Evolutionary conservation across 2,329 filamentous ascomycete species (phyloP).

Genomic region (Eutypa lata): DNA sequence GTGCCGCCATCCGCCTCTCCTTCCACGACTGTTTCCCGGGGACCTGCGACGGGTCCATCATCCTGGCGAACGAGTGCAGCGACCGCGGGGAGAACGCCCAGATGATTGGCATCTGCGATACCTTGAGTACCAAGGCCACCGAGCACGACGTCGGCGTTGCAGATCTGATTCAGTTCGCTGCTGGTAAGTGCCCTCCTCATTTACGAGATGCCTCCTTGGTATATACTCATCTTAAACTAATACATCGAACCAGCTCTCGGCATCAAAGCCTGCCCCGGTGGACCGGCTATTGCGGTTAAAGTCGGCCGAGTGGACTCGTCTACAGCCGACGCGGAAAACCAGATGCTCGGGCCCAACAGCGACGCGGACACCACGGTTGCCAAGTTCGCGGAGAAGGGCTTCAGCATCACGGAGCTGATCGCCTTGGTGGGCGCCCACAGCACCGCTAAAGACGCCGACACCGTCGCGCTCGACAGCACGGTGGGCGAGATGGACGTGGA

Average conservation of each 20-base stretch:
- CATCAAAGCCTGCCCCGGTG: slow-evolving; percentile 18
- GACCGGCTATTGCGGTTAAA: slow-evolving; percentile 21
- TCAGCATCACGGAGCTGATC: slow-evolving; percentile 21
- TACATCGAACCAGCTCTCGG: slow-evolving; percentile 23
- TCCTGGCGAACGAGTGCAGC: slow-evolving; percentile 24
- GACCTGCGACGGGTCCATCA: slow-evolving; percentile 26
- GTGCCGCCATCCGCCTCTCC: slow-evolving; percentile 22
- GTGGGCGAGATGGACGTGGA: slow-evolving; percentile 17
- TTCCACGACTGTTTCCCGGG: slow-evolving; percentile 30
- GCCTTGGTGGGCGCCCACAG: slow-evolving; percentile 26
- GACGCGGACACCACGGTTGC: slow-evolving; percentile 14
- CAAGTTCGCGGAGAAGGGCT: slow-evolving; percentile 20
- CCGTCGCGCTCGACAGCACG: slow-evolving; percentile 20
- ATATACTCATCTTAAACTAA: no score
- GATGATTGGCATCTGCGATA: slow-evolving; percentile 21
- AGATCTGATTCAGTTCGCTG: slow-evolving; percentile 27
- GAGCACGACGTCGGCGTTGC: slow-evolving; percentile 22
- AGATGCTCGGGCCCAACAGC: slow-evolving; percentile 15
- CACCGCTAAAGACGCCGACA: slow-evolving; percentile 19
- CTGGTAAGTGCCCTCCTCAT: slow-evolving; percentile 16
- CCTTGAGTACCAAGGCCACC: slow-evolving; percentile 18
- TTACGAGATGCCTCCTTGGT: no score
- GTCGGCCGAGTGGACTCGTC: slow-evolving; percentile 22
- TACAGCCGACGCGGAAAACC: slow-evolving; percentile 13
- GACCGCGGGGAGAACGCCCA: slow-evolving; percentile 23